Percentiles rank a stretch among this genome's conserved stretches.
These are phyloP conservation scores for Rhodotorula paludigena DNA, from an alignment of 768 basidiomycete genomes.

Conservation along the genomic window DNA sequence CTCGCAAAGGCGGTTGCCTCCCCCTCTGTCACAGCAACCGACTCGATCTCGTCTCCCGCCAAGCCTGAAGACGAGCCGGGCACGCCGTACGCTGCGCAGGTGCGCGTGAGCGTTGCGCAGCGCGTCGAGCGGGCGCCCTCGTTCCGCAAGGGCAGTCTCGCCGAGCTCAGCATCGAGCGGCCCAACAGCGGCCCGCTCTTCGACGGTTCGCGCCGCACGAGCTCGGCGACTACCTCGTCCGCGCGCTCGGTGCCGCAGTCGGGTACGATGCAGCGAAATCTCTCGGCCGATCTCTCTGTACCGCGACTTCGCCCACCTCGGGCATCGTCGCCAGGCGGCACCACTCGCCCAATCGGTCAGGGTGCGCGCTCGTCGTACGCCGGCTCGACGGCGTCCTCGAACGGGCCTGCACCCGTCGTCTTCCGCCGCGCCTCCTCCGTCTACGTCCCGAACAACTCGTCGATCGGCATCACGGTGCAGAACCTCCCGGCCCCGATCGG, in stretches of 20 bases:
- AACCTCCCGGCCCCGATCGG: background rate
- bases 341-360: slow-evolving; percentile 6
- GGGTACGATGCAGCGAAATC: background rate
- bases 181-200: background rate
- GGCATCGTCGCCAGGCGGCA: background rate
- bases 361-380: slow-evolving; percentile 5
- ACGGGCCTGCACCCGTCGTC: background rate
- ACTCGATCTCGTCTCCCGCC: background rate
- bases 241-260: background rate
- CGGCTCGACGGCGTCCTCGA: background rate
- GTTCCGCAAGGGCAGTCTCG: slow-evolving; percentile 14
- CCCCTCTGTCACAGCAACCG: background rate
- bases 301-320: slow-evolving; percentile 20
- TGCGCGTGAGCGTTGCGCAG: slow-evolving; percentile 13
- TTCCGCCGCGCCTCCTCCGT: slow-evolving; percentile 25
- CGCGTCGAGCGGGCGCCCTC: slow-evolving; percentile 4
- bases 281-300: background rate
- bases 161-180: background rate
- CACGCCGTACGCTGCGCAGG: slow-evolving; percentile 13
- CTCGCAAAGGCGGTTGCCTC: background rate
- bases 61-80: background rate
- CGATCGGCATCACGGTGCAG: background rate
- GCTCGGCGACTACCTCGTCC: background rate
- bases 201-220: background rate
- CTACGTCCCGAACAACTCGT: slow-evolving; percentile 8